phyloP scores from a whole-genome alignment of 106 monocot species.

The Hemerocallis citrina region DNA sequence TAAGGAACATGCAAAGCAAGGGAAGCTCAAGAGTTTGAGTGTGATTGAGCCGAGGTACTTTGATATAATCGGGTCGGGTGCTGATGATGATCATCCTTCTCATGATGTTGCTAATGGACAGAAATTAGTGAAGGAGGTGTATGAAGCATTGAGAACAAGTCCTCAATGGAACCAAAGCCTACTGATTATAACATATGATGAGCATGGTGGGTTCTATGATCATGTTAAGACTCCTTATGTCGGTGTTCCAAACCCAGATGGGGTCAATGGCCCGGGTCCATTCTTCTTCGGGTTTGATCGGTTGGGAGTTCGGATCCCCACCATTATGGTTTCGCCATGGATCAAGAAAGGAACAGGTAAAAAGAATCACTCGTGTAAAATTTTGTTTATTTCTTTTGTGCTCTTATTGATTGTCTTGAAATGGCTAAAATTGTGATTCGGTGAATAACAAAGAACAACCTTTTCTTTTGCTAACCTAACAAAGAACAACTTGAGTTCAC shows the following conservation, averaged over 20 bases:
- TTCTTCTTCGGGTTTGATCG: constrained; percentile 56
- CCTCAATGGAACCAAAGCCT: constrained; percentile 77
- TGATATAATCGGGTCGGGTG: constrained; percentile 23
- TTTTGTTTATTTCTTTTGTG: not conserved
- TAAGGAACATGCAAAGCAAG: constrained; percentile 36
- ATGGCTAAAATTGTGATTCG: not conserved
- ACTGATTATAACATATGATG: constrained; percentile 66
- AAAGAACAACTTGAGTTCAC: not conserved
- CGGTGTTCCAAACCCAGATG: constrained; percentile 77
- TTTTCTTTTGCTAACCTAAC: not conserved
- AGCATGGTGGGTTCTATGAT: constrained; percentile 85
- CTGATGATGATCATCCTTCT: constrained; percentile 74
- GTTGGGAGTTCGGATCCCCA: constrained; percentile 70
- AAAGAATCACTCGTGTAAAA: not conserved
- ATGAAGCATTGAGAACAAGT: constrained; percentile 52
- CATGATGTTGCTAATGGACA: constrained; percentile 82
- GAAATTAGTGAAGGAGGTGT: constrained; percentile 73
- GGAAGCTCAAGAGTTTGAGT: constrained; percentile 39
- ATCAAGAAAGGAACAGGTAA: constrained; percentile 72
- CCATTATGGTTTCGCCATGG: constrained; percentile 86
- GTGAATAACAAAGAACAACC: not conserved
- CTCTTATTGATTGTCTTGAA: not conserved
- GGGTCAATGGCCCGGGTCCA: constrained; percentile 32
- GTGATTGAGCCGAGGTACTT: constrained; percentile 83
- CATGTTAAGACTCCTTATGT: constrained; percentile 59